A percentile compares a stretch with the other conserved stretches of the same genome.
These are phyloP conservation scores for Leccinum longicurvipes DNA, from an alignment of 768 basidiomycete species.

Conservation along the genomic window DNA sequence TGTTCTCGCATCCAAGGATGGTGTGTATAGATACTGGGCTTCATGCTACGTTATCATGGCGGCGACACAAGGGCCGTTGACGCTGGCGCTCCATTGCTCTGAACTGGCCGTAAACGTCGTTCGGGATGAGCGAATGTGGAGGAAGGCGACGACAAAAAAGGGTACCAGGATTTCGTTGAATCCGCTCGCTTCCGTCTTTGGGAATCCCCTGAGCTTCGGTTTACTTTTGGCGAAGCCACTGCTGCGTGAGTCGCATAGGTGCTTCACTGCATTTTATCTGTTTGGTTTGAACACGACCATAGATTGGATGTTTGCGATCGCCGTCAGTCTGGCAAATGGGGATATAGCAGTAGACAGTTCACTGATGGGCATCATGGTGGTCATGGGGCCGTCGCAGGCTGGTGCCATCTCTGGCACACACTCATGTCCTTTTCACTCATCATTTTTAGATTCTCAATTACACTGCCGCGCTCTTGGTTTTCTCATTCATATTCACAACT, in stretches of 20 bases:
- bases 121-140: constrained; percentile 28
- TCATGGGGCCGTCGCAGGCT: constrained; percentile 29
- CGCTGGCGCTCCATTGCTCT: constrained; percentile 26
- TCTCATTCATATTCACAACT: constrained; percentile 15
- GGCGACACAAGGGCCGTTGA: constrained; percentile 26
- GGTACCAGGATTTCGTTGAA: constrained; percentile 15
- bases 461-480: constrained; percentile 14
- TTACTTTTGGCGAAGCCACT: constrained; percentile 24
- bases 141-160: constrained; percentile 17
- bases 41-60: constrained; percentile 25
- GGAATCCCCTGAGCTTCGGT: constrained; percentile 8
- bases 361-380: constrained; percentile 15
- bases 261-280: not conserved
- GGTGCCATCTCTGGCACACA: not conserved
- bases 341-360: constrained; percentile 6
- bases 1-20: too few species aligned
- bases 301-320: constrained; percentile 35
- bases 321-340: constrained; percentile 14
- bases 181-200: constrained; percentile 22
- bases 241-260: constrained; percentile 21
- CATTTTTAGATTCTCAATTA: constrained; percentile 26
- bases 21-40: constrained; percentile 21
- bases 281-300: not conserved
- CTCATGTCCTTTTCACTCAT: not conserved
- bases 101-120: constrained; percentile 29